These are phyloP conservation scores for Aegilops sharonensis DNA, from an alignment of 176 grass and related monocot species.

Conservation along the genomic window DNA sequence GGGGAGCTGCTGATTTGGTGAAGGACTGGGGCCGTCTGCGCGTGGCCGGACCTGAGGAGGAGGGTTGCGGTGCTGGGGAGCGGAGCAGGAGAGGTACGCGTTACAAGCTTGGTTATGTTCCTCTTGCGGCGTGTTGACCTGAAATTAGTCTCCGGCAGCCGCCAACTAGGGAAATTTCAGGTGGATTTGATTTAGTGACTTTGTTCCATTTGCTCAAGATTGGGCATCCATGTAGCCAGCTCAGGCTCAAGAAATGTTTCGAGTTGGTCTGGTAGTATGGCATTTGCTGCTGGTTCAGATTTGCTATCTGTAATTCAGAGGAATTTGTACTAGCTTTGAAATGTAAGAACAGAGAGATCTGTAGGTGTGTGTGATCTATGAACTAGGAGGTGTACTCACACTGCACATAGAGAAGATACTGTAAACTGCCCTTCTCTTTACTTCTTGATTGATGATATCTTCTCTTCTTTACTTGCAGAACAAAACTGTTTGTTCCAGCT, in stretches of 20 bases:
- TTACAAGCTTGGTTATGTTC: too few species aligned
- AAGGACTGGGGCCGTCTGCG: not conserved
- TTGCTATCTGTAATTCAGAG: too few species aligned
- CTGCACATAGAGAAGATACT: not conserved
- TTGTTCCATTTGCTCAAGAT: not conserved
- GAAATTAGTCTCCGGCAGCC: not conserved
- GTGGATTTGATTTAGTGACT: not conserved
- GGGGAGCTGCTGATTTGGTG: not conserved
- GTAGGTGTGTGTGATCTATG: not conserved
- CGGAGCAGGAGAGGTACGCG: slow-evolving; percentile 22
- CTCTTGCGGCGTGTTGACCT: not conserved
- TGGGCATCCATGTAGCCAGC: not conserved
- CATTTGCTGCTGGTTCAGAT: too few species aligned
- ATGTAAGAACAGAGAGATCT: too few species aligned
- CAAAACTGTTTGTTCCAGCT: not conserved
- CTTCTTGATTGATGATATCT: not conserved
- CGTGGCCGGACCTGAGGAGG: not conserved
- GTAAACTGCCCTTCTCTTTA: not conserved
- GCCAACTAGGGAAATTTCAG: not conserved
- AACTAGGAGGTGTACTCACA: not conserved
- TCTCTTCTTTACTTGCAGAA: not conserved
- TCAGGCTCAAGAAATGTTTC: not conserved
- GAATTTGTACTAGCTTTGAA: too few species aligned
- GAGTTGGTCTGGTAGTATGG: not conserved
- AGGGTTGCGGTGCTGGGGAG: not conserved